These are phyloP conservation scores for Acacia concinna DNA, from an alignment of 331 rosid genomes.

Conservation along the genomic window DNA sequence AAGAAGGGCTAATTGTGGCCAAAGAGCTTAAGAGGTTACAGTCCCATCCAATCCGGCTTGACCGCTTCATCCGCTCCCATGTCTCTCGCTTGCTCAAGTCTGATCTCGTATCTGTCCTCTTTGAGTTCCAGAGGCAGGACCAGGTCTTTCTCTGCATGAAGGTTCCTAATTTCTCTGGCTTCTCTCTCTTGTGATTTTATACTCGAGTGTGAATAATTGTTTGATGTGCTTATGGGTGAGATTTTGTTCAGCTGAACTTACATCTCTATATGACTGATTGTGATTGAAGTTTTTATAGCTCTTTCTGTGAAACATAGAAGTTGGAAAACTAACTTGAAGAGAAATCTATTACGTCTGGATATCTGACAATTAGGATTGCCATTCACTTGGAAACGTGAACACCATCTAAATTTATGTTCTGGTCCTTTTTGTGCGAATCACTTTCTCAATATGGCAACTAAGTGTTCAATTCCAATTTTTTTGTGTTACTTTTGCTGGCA, in stretches of 20 bases:
- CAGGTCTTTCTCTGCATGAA: slow-evolving; percentile 82
- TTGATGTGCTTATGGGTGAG: neutral
- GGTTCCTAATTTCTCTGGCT: slow-evolving; percentile 37
- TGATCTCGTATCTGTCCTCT: slow-evolving; percentile 83
- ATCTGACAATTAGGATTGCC: neutral
- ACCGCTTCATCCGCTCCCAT: slow-evolving; percentile 63
- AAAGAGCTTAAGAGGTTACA: slow-evolving; percentile 84
- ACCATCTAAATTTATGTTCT: neutral
- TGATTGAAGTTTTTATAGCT: neutral
- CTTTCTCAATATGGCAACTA: neutral
- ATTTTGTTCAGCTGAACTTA: neutral
- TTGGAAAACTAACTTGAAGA: neutral
- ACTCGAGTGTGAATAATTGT: neutral
- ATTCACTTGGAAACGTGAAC: neutral
- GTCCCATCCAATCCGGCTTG: slow-evolving; percentile 60
- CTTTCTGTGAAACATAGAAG: neutral
- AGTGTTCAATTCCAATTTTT: neutral
- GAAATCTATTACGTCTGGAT: neutral
- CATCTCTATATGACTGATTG: neutral
- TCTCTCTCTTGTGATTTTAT: neutral
- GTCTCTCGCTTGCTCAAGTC: slow-evolving; percentile 92
- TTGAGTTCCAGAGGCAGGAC: slow-evolving; percentile 80
- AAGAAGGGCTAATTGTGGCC: slow-evolving; percentile 72
- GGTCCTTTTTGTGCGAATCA: neutral
- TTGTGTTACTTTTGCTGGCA: neutral